Conservation (phyloP, 2,329 filamentous ascomycete genomes). For the Penicillium sp. region DNA sequence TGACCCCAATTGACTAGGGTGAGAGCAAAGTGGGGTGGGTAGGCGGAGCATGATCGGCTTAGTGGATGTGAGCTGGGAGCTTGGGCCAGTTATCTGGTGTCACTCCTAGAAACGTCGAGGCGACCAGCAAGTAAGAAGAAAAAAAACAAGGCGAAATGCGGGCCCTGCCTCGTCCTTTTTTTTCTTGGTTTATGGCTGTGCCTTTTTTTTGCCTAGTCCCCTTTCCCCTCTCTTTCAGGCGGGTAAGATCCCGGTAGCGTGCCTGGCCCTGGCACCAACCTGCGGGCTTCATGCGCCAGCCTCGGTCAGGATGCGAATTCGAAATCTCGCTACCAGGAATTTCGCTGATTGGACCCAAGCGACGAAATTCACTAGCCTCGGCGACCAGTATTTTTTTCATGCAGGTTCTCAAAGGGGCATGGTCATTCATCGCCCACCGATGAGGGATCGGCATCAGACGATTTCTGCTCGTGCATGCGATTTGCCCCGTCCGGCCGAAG, state of each 20-base stretch:
- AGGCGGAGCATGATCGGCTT: conserved; percentile 32
- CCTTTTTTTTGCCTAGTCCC: neutral
- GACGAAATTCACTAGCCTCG: conserved; percentile 22
- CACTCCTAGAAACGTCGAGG: conserved; percentile 9
- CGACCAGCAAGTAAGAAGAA: neutral
- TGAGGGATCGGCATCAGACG: conserved; percentile 28
- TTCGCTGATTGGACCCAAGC: conserved; percentile 32
- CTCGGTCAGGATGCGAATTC: conserved; percentile 29
- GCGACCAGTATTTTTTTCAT: conserved; percentile 22
- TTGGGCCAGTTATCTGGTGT: conserved; percentile 31
- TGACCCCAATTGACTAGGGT: conserved; percentile 12
- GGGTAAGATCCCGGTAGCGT: conserved; percentile 15
- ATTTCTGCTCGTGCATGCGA: conserved; percentile 17
- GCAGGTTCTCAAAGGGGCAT: conserved; percentile 27
- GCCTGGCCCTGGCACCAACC: conserved; percentile 20
- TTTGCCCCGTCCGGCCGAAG: conserved; percentile 12
- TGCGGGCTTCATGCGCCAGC: conserved; percentile 25
- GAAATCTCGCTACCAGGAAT: conserved; percentile 25
- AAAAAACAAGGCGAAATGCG: conserved; percentile 9
- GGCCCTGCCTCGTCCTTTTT: neutral
- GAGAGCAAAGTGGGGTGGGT: conserved; percentile 18
- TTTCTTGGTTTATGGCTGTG: neutral
- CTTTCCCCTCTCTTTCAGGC: conserved; percentile 6
- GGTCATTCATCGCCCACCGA: conserved; percentile 20
- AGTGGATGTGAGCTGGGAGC: conserved; percentile 27